These are phyloP conservation scores for Apiotrichum sp. DNA, from an alignment of 1,284 basidiomycete species.

Conservation along the genomic window DNA sequence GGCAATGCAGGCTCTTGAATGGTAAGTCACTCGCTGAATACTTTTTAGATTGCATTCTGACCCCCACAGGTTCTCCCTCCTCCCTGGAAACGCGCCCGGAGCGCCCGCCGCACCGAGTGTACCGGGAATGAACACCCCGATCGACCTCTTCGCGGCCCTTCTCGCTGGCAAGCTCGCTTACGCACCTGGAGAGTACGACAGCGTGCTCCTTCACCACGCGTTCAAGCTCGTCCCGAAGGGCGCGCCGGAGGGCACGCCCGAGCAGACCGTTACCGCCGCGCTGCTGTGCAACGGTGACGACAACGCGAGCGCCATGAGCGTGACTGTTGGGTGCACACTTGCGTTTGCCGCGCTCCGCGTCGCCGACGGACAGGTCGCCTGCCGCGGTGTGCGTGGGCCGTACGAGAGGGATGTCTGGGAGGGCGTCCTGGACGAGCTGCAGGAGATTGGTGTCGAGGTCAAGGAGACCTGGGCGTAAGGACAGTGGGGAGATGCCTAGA, in stretches of 20 bases:
- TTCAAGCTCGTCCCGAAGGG: slow-evolving; percentile 47
- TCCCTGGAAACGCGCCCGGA: slow-evolving; percentile 32
- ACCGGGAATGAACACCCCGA: slow-evolving; percentile 49
- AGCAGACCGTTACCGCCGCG: slow-evolving; percentile 67
- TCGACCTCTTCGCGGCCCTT: slow-evolving; percentile 72
- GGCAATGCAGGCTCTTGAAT: slow-evolving; percentile 55
- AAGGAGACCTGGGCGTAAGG: slow-evolving; percentile 51
- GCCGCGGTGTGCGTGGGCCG: slow-evolving; percentile 64
- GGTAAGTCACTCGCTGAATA: slow-evolving; percentile 45
- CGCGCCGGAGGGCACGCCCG: slow-evolving; percentile 20
- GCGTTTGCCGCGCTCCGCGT: slow-evolving; percentile 70
- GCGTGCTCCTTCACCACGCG: slow-evolving; percentile 83
- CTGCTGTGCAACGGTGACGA: slow-evolving; percentile 66
- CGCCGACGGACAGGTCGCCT: slow-evolving; percentile 59
- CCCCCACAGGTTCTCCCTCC: slow-evolving; percentile 41
- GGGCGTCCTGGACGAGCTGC: slow-evolving; percentile 58
- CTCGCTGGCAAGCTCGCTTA: slow-evolving; percentile 73
- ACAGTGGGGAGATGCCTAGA: not conserved
- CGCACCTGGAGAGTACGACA: slow-evolving; percentile 66
- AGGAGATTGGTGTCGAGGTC: slow-evolving; percentile 61
- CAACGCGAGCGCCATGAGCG: slow-evolving; percentile 72
- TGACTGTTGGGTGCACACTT: slow-evolving; percentile 78
- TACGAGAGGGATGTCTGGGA: slow-evolving; percentile 57
- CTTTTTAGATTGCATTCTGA: no score
- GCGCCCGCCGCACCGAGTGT: slow-evolving; percentile 1